Conservation (phyloP, 495 filamentous ascomycete species). For the Aspergillus carlsbadensis region DNA sequence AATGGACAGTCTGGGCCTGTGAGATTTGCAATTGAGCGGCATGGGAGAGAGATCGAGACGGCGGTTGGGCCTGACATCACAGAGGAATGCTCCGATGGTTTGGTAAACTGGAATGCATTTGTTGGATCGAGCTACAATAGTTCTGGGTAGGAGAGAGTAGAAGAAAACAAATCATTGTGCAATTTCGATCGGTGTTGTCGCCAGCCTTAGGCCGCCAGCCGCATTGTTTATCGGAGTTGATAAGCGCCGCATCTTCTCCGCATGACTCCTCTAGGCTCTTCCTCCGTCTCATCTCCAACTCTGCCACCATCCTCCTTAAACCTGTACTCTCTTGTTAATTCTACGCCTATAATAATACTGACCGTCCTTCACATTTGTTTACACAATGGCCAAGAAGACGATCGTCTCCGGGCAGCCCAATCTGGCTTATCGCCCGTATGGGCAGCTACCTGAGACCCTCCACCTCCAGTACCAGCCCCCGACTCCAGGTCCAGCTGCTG, state of each 20-base stretch:
- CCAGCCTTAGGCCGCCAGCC: background rate
- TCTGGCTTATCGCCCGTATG: slow-evolving; percentile 23
- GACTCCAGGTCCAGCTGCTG: slow-evolving; percentile 16
- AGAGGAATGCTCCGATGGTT: slow-evolving; percentile 42
- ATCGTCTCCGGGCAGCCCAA: slow-evolving; percentile 17
- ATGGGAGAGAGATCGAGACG: slow-evolving; percentile 23
- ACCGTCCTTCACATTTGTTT: background rate
- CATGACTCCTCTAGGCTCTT: background rate
- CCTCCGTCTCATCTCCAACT: slow-evolving; percentile 7
- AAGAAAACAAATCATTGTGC: background rate
- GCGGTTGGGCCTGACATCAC: slow-evolving; percentile 50
- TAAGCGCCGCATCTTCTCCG: slow-evolving; percentile 5
- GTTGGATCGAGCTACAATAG: slow-evolving; percentile 35
- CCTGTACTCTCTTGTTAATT: background rate
- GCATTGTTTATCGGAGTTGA: slow-evolving; percentile 1
- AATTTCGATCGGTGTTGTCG: background rate
- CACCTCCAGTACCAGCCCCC: slow-evolving; percentile 6
- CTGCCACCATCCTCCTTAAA: background rate
- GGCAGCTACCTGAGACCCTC: slow-evolving; percentile 20
- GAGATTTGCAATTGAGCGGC: slow-evolving; percentile 46
- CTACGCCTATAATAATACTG: background rate
- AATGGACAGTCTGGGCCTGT: slow-evolving; percentile 50
- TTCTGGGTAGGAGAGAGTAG: background rate
- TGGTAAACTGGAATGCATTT: slow-evolving; percentile 52
- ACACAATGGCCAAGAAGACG: slow-evolving; percentile 24